A percentile compares a stretch with the other conserved stretches of the same genome.
Evolutionary conservation across 2,329 filamentous ascomycete genomes (phyloP).

Genomic region (Aspergillus sp.): DNA sequence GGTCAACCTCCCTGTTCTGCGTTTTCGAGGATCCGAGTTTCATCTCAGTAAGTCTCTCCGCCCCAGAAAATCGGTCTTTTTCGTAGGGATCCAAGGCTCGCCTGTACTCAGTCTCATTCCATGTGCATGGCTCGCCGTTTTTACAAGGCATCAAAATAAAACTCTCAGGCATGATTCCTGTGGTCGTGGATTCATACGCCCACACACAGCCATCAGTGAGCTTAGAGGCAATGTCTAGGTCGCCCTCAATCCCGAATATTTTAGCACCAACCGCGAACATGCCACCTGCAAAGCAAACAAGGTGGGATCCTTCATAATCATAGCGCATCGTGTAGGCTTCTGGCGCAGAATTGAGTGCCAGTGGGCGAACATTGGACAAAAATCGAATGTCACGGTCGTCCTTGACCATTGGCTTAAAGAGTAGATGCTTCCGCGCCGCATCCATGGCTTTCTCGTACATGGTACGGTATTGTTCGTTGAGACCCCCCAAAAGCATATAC

Average conservation of each 20-base stretch:
- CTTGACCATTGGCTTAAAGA: conserved; percentile 44
- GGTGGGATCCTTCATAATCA: conserved; percentile 52
- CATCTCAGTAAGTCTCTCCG: conserved; percentile 19
- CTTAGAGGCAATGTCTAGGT: conserved; percentile 53
- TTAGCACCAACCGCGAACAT: conserved; percentile 59
- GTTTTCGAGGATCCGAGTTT: conserved; percentile 3
- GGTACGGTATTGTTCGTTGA: conserved; percentile 36
- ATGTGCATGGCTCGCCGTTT: conserved; percentile 41
- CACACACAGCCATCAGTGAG: conserved; percentile 60
- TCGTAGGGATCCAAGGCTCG: conserved; percentile 35
- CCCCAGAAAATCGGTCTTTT: conserved; percentile 20
- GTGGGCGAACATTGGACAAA: conserved; percentile 25
- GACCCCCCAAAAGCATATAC: conserved; percentile 42
- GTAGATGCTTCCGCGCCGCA: conserved; percentile 33
- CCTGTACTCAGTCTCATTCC: conserved; percentile 51
- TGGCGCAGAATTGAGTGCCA: conserved; percentile 7
- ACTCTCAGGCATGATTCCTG: conserved; percentile 59
- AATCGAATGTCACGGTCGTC: conserved; percentile 39
- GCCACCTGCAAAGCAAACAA: conserved; percentile 57
- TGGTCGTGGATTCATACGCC: conserved; percentile 53
- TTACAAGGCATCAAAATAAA: conserved; percentile 52
- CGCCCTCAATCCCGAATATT: conserved; percentile 50
- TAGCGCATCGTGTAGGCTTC: conserved; percentile 20
- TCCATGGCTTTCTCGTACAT: conserved; percentile 42
- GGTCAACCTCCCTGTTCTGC: neutral